Evolutionary conservation across 768 basidiomycete species (phyloP), one percentile per base, ranked within the genome.

Genomic region (Lactarius tabidus): DNA sequence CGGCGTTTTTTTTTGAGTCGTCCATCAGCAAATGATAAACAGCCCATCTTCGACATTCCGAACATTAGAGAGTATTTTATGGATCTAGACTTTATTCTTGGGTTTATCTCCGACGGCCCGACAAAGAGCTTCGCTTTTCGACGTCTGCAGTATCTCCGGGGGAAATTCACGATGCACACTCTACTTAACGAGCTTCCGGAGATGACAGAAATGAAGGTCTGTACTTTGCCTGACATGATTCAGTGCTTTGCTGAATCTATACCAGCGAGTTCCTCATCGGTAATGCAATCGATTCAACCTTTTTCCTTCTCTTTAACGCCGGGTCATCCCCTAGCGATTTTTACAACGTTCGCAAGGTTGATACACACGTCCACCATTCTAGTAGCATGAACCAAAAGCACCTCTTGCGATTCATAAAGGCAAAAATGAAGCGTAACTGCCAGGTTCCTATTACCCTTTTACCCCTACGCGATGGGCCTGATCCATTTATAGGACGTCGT

Each of bases 311-410:
- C 43, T 28, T 36, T 23, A 39, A 43, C 56, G n/a, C 36, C 52
- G 39, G 38, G 51, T n/a, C 29, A 15, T 35, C 6, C 8, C 26
- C 14, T 73, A 95, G 96, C 65, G 97, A 99, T 77, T 98, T 99
- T 71, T 99, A 99, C 77, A 99, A 99, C 74, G 82, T 94, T 58
- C 88, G 97, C 29, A 99, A 99, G 75, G 97, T 99, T 65, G 97
- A 99, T 73, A 99, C 97, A 9, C 97, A 99, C 76, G 93, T 99
- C 33, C 97, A 99, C 72, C 93, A 98, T 74, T 96, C 96, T 4
- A 97, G 95, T 66, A 92, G 93, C 77, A 98, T 98, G 95, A 99
- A 99, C 74, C 97, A 99, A 76, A 99, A 99, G 75, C 97, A 99
- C 78, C 78, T 99, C 23, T 79, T 99, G 15, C 93, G 97, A 10